A percentile compares a stretch with the other conserved stretches of the same genome.
Evolutionary conservation across 257 asterid species (phyloP).

Genomic region (Solanum bulbocastanum): DNA sequence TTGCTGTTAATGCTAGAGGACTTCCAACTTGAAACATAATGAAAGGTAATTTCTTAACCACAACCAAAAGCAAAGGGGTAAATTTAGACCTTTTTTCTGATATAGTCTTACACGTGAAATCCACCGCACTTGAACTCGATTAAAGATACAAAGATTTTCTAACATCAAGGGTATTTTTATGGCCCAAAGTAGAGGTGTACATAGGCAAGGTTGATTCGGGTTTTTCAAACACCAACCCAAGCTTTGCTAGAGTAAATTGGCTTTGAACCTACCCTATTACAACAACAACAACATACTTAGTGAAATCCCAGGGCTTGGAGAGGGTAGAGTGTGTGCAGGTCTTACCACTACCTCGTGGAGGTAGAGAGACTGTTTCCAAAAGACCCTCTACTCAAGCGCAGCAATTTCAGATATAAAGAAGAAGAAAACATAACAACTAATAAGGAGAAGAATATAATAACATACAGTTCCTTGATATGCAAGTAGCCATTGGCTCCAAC

Average conservation of each 20-base stretch:
- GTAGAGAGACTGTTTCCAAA: not conserved
- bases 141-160: not conserved
- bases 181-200: not conserved
- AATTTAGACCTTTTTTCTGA: not conserved
- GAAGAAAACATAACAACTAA: not conserved
- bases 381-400: not conserved
- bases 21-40: not conserved
- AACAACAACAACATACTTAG: not conserved
- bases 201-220: not conserved
- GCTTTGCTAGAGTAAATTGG: not conserved
- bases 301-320: not conserved
- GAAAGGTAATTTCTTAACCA: not conserved
- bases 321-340: not conserved
- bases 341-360: not conserved
- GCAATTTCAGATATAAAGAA: not conserved
- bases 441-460: not conserved
- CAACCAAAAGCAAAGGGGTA: not conserved
- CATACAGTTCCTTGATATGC: constrained; percentile 35
- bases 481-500: constrained; percentile 16
- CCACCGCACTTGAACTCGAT: not conserved
- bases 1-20: not conserved
- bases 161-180: not conserved
- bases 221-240: not conserved
- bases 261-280: not conserved
- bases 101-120: not conserved